Evolutionary conservation across 768 basidiomycete genomes (phyloP).

Genomic region (Pleurotus tuoliensis): DNA sequence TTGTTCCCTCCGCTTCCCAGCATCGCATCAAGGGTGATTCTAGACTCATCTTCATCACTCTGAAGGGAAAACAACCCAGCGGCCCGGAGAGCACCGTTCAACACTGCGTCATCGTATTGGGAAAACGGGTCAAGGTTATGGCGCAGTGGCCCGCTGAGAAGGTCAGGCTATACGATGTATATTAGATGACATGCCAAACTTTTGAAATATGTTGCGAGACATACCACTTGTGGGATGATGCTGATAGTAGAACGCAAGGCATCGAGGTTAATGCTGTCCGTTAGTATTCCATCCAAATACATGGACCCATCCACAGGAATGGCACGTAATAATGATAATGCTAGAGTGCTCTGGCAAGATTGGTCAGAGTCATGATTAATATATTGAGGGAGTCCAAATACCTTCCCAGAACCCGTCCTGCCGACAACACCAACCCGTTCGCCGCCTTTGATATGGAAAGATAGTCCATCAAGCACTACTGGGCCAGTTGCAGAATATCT

Average conservation of each 20-base stretch:
- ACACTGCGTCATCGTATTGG: constrained; percentile 46
- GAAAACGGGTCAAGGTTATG: constrained; percentile 69
- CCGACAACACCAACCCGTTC: constrained; percentile 56
- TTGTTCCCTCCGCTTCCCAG: constrained; percentile 60
- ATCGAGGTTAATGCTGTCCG: constrained; percentile 48
- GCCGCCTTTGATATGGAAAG: constrained; percentile 49
- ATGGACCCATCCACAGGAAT: constrained; percentile 56
- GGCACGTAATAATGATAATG: constrained; percentile 53
- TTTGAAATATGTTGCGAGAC: constrained; percentile 10
- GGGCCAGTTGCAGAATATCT: constrained; percentile 51
- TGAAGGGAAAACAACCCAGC: constrained; percentile 38
- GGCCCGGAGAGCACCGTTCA: constrained; percentile 36
- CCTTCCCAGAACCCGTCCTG: constrained; percentile 44
- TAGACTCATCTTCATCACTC: constrained; percentile 41
- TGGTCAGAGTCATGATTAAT: background rate
- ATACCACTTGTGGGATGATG: constrained; percentile 49
- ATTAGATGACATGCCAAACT: background rate
- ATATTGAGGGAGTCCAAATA: background rate
- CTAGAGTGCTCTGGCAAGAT: constrained; percentile 43
- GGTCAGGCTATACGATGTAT: constrained; percentile 29
- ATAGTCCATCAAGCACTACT: constrained; percentile 51
- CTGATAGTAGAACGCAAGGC: constrained; percentile 55
- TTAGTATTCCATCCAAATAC: constrained; percentile 50
- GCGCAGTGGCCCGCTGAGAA: constrained; percentile 59
- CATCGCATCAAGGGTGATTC: constrained; percentile 42